These are phyloP conservation scores for Kalaharituber pfeilii DNA, from an alignment of 2,329 filamentous ascomycete genomes.

Conservation along the genomic window DNA sequence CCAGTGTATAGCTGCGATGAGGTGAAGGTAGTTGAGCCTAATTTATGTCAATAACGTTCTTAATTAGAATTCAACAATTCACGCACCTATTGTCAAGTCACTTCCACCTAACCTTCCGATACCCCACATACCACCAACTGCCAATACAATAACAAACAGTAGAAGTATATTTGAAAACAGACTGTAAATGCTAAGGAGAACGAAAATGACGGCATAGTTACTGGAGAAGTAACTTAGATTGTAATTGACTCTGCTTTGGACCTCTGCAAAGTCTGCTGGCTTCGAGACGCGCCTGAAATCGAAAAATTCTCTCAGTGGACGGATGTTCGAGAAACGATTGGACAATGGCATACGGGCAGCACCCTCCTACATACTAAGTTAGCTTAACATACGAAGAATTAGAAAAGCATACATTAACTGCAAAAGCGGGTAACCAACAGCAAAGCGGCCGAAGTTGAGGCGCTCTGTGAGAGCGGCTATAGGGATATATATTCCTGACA, in stretches of 20 bases:
- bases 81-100: conserved; percentile 65
- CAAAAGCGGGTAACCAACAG: conserved; percentile 25
- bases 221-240: conserved; percentile 93
- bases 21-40: conserved; percentile 49
- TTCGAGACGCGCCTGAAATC: conserved; percentile 93
- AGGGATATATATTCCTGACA: conserved; percentile 84
- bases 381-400: background rate
- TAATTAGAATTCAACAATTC: background rate
- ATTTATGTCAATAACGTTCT: background rate
- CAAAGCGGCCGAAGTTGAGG: conserved; percentile 70
- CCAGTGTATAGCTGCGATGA: conserved; percentile 88
- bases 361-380: conserved; percentile 27
- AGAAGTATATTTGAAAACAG: conserved; percentile 72
- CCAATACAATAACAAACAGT: conserved; percentile 81
- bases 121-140: conserved; percentile 70
- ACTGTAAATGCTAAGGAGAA: conserved; percentile 91
- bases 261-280: conserved; percentile 74
- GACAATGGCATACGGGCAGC: conserved; percentile 62
- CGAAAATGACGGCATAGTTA: conserved; percentile 90
- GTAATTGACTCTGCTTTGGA: conserved; percentile 89
- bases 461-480: conserved; percentile 81
- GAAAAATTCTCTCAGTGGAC: conserved; percentile 80
- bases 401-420: background rate
- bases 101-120: conserved; percentile 80
- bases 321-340: conserved; percentile 78